Evolutionary conservation across 352 stramenopile genomes (phyloP).

Genomic region (Phytophthora multivora): DNA sequence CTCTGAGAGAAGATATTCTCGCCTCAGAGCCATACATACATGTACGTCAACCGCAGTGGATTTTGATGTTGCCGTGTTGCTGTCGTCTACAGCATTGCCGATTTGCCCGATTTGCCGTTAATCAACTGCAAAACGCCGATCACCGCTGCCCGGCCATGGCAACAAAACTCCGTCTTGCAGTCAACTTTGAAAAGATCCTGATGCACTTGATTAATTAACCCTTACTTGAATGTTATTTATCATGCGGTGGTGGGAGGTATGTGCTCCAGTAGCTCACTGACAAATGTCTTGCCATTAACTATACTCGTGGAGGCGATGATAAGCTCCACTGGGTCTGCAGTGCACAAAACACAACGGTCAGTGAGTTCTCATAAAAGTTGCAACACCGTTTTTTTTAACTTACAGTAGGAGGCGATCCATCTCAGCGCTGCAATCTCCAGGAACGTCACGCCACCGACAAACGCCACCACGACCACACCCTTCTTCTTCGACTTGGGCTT

Average conservation of each 20-base stretch:
- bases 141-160: too few relatives aligned
- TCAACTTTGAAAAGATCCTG: too few relatives aligned
- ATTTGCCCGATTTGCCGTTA: too few relatives aligned
- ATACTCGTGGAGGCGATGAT: constrained; percentile 65
- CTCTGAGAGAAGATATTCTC: too few relatives aligned
- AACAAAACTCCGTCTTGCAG: too few relatives aligned
- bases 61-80: too few relatives aligned
- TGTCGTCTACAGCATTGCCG: too few relatives aligned
- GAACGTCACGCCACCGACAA: constrained; percentile 75
- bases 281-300: constrained; percentile 55
- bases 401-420: constrained; percentile 75
- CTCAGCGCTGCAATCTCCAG: constrained; percentile 76
- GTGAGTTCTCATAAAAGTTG: too few relatives aligned
- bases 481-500: constrained; percentile 46
- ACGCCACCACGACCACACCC: constrained; percentile 61
- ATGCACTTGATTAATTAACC: background rate
- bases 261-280: constrained; percentile 57
- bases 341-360: background rate
- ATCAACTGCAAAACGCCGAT: too few relatives aligned
- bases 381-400: constrained; percentile 3
- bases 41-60: too few relatives aligned
- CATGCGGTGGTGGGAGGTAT: constrained; percentile 38
- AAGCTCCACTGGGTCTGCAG: constrained; percentile 64
- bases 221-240: constrained; percentile 1
- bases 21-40: too few relatives aligned